phyloP scores from a whole-genome alignment of 495 filamentous ascomycete genomes.

The Bryoglossum gracile region DNA sequence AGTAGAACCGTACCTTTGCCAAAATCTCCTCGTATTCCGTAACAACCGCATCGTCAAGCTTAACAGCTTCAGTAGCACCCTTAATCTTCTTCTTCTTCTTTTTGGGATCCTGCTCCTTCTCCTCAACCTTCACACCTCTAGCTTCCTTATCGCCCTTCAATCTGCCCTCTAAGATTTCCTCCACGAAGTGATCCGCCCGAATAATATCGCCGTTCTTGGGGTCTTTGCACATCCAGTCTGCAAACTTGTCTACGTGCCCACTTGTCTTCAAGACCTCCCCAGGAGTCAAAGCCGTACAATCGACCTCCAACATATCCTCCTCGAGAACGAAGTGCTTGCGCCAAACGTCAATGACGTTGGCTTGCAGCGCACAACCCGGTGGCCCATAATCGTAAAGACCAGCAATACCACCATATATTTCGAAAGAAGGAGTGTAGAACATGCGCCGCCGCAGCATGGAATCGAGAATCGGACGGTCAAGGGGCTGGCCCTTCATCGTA shows the following conservation, averaged over 20 bases:
- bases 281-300: slow-evolving; percentile 79
- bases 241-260: slow-evolving; percentile 96
- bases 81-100: slow-evolving; percentile 55
- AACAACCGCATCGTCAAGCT: slow-evolving; percentile 59
- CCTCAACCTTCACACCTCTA: slow-evolving; percentile 53
- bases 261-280: slow-evolving; percentile 90
- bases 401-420: slow-evolving; percentile 82
- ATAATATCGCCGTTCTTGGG: slow-evolving; percentile 95
- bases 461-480: slow-evolving; percentile 75
- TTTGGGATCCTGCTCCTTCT: slow-evolving; percentile 51
- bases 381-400: slow-evolving; percentile 85
- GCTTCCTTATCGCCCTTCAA: slow-evolving; percentile 57
- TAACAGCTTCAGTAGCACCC: slow-evolving; percentile 45
- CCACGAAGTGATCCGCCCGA: slow-evolving; percentile 90
- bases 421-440: slow-evolving; percentile 93
- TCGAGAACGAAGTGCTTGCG: slow-evolving; percentile 86
- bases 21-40: slow-evolving; percentile 65
- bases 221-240: slow-evolving; percentile 99
- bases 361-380: slow-evolving; percentile 62
- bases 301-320: slow-evolving; percentile 87
- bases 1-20: slow-evolving; percentile 40
- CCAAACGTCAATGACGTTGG: slow-evolving; percentile 87
- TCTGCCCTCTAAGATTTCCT: slow-evolving; percentile 80
- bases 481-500: slow-evolving; percentile 80
- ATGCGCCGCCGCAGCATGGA: slow-evolving; percentile 77